These are phyloP conservation scores for Scytalidium sp. DNA, from an alignment of 2,329 filamentous ascomycete species.

Conservation along the genomic window DNA sequence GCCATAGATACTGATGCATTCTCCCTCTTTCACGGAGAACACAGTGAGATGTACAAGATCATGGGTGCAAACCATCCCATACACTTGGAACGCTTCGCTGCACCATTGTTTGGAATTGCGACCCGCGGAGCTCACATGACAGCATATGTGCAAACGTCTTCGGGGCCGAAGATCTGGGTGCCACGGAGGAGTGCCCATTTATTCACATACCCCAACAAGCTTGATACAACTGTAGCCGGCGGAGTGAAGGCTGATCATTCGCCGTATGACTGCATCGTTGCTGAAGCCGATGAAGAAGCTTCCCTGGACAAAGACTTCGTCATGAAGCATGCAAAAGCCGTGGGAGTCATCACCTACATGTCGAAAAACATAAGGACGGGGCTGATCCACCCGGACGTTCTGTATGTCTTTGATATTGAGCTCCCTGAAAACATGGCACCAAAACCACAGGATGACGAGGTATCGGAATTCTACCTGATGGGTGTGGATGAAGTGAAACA, in stretches of 20 bases:
- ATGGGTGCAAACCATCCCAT: conserved; percentile 19
- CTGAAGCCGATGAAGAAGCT: conserved; percentile 74
- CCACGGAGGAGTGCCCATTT: conserved; percentile 63
- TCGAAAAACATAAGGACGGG: conserved; percentile 57
- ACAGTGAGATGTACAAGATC: conserved; percentile 40
- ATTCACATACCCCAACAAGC: conserved; percentile 69
- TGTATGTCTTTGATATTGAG: conserved; percentile 78
- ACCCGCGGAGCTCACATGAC: conserved; percentile 67
- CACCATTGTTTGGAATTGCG: conserved; percentile 60
- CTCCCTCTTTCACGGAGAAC: conserved; percentile 35
- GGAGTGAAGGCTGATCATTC: conserved; percentile 66
- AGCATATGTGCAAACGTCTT: conserved; percentile 50
- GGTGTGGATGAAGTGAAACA: conserved; percentile 55
- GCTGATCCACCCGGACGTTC: conserved; percentile 60
- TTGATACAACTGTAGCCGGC: conserved; percentile 80
- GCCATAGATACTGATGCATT: conserved; percentile 33
- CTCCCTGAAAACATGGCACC: conserved; percentile 56
- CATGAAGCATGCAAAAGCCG: conserved; percentile 44
- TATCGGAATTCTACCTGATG: conserved; percentile 71
- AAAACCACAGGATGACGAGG: conserved; percentile 72
- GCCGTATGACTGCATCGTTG: conserved; percentile 65
- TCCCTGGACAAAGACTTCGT: conserved; percentile 60
- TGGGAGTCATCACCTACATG: conserved; percentile 65
- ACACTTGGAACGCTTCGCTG: conserved; percentile 16
- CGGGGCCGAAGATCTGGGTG: conserved; percentile 64